Conservation (phyloP, 768 basidiomycete genomes). For the Russula ochroleuca region DNA sequence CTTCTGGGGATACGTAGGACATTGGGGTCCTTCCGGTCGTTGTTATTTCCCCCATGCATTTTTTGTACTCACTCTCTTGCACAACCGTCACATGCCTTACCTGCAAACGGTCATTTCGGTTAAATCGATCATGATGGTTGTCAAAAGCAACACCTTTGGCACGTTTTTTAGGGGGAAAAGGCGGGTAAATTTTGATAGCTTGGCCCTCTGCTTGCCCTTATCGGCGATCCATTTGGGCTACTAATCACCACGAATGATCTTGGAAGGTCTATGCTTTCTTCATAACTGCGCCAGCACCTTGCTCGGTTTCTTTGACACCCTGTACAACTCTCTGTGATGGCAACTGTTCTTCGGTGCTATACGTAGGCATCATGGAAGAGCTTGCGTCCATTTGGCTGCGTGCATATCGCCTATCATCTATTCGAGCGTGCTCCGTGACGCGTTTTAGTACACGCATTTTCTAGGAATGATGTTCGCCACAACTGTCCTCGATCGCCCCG, state of each 20-base stretch:
- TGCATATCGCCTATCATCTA: too few relatives aligned
- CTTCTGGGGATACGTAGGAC: constrained; percentile 13
- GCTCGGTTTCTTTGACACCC: neutral
- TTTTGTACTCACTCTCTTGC: neutral
- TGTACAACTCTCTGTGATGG: neutral
- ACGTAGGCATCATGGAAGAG: neutral
- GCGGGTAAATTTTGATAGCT: neutral
- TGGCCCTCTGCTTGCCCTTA: neutral
- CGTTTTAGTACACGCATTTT: neutral
- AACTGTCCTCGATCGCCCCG: neutral
- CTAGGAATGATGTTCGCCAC: neutral
- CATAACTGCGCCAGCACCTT: neutral
- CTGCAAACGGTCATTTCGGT: neutral
- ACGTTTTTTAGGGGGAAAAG: neutral
- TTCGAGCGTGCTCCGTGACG: neutral
- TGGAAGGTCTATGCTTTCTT: neutral
- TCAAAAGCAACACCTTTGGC: neutral
- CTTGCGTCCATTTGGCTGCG: neutral
- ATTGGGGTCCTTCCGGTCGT: neutral
- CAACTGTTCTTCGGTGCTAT: neutral
- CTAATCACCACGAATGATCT: constrained; percentile 15
- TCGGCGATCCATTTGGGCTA: neutral
- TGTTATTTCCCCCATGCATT: neutral
- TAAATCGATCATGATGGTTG: neutral
- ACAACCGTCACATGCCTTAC: neutral